Base-by-base conservation (phyloP, 441 rosid species). In the Euphorbia schlechtendalii region DNA sequence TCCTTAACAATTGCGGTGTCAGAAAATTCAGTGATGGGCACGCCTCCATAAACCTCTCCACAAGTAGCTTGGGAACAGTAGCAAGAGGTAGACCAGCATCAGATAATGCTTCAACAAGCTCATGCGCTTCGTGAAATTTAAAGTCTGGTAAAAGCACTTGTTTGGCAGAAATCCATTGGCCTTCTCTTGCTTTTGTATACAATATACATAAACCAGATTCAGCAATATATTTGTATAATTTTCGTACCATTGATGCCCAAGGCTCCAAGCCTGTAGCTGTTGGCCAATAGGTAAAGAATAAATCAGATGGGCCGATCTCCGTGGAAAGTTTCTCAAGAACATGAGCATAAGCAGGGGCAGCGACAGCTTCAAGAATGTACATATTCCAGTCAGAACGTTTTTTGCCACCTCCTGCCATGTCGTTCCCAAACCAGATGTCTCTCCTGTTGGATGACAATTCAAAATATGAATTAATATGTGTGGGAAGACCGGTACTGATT, bases 401-500 rank as follows among this genome's bases (percentile, higher is more conserved):
- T 75, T 90, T 94, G 14, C 99, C 99, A 71, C 83, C 97, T 67
- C 99, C 99, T 34, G 96, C 89, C 99, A 94, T 94, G 82, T 94
- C 99, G 76, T 83, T 89, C 68, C 99, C 99, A 83, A 90, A 90
- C 99, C 99, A 94, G 77, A 94, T 92, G 78, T 94, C 99, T 79
- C 99, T 90, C 73, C 99, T 78, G 73, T 94, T 94, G 65, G 99
- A 94, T 49, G 97, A 94, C 80, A 94, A 76, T 76, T 89, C 99
- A 84, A 94, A 94, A 79, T 90, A 94, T 63, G 97, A 86, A 86
- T 94, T 94, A 60, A 94, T 81, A 77, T 94, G 99, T 51, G 78
- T 89, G 63, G 97, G 99, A 77, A 94, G 96, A 59, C 96, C 94
- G 52, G 97, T 94, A 74, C 74, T 82, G 70, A 94, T 81, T 43